Evolutionary conservation across 208 protist genomes (phyloP).

Genomic region (Crithidia expoeki): DNA sequence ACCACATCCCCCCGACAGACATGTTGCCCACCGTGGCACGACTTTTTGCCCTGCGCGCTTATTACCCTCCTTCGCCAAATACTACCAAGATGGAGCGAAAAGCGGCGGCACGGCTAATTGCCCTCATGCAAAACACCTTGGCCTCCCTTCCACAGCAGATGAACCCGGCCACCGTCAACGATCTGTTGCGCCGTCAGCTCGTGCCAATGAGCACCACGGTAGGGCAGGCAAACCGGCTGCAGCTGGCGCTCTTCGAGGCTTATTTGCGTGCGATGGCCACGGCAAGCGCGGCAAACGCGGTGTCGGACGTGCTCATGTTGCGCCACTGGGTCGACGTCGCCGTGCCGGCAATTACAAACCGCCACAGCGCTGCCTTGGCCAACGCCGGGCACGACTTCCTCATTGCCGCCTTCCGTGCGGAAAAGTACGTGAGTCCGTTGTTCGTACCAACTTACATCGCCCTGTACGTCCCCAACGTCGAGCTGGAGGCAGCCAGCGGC

Average conservation of each 20-base stretch:
- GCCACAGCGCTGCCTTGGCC: slow-evolving; percentile 43
- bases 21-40: slow-evolving; percentile 47
- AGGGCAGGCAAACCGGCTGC: slow-evolving; percentile 38
- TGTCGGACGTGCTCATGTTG: slow-evolving; percentile 63
- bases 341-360: slow-evolving; percentile 43
- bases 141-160: slow-evolving; percentile 43
- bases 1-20: slow-evolving; percentile 17
- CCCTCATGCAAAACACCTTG: slow-evolving; percentile 34
- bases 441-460: slow-evolving; percentile 83
- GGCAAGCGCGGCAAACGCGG: slow-evolving; percentile 51
- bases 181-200: slow-evolving; percentile 28
- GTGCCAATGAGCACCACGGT: slow-evolving; percentile 32
- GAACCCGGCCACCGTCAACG: slow-evolving; percentile 30
- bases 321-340: slow-evolving; percentile 71
- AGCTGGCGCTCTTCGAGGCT: slow-evolving; percentile 68
- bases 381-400: slow-evolving; percentile 76
- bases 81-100: slow-evolving; percentile 29
- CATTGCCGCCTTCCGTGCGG: slow-evolving; percentile 59
- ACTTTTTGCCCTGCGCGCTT: slow-evolving; percentile 54
- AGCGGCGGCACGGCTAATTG: slow-evolving; percentile 19
- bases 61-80: slow-evolving; percentile 30
- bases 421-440: slow-evolving; percentile 60
- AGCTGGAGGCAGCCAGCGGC: slow-evolving; percentile 6
- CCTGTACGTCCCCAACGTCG: slow-evolving; percentile 47
- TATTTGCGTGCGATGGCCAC: slow-evolving; percentile 70